Conservation (phyloP, 1,139 yeast genomes). For the Debaryomyces sp. region DNA sequence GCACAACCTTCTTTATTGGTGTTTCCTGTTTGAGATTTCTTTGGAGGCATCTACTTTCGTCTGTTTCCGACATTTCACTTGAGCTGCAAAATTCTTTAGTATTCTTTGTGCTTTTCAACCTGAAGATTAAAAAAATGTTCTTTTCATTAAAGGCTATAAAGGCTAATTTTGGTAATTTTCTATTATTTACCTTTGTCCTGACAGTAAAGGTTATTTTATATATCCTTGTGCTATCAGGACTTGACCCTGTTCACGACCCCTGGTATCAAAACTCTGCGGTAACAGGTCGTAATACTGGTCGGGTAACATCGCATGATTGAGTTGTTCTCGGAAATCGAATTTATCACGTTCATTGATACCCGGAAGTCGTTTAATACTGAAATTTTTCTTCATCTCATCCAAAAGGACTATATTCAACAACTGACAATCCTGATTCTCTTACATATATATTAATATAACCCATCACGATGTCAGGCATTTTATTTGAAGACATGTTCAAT, state of each 20-base stretch:
- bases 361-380: neutral
- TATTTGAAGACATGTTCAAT: constrained; percentile 92
- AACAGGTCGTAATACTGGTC: neutral
- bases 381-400: constrained; percentile 6
- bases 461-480: constrained; percentile 71
- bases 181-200: constrained; percentile 6
- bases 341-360: neutral
- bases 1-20: neutral
- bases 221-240: neutral
- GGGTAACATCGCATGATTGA: neutral
- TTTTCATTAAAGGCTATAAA: neutral
- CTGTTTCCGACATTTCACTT: neutral
- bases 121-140: neutral
- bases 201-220: neutral
- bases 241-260: neutral
- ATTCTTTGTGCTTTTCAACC: neutral
- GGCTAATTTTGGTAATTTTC: constrained; percentile 8
- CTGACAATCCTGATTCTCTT: neutral
- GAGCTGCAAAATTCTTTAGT: neutral
- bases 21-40: neutral
- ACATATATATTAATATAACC: neutral
- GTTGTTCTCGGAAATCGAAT: neutral
- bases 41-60: neutral
- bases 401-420: neutral
- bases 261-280: neutral